phyloP scores from a whole-genome alignment of 202 grass and related monocot species.

The Setaria viridis region DNA sequence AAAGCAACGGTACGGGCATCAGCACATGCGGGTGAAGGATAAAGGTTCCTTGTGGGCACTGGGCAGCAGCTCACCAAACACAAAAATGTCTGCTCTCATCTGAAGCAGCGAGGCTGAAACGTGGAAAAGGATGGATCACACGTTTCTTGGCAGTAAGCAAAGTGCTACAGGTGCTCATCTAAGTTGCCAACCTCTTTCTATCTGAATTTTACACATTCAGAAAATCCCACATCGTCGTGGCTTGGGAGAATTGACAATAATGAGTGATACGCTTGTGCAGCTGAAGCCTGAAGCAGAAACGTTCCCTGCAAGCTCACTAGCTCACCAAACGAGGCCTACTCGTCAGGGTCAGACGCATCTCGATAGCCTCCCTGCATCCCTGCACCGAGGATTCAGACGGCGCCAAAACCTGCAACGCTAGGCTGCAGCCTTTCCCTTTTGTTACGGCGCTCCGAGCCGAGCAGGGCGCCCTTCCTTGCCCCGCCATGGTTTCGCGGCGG shows the following conservation, averaged over 20 bases:
- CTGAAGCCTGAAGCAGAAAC: neutral
- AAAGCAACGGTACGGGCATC: neutral
- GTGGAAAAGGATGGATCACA: slow-evolving; percentile 33
- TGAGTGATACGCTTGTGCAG: too few species aligned
- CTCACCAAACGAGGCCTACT: too few species aligned
- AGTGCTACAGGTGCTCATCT: neutral
- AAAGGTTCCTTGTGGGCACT: neutral
- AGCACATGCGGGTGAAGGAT: neutral
- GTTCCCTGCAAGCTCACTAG: neutral
- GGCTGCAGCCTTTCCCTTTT: neutral
- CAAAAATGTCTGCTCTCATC: neutral
- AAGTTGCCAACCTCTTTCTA: neutral
- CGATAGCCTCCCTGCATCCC: neutral
- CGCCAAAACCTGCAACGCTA: neutral
- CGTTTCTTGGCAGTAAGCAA: neutral
- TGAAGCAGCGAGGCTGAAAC: neutral
- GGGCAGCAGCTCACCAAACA: neutral
- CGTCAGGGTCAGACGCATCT: neutral
- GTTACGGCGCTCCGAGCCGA: too few species aligned
- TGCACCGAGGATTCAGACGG: too few species aligned
- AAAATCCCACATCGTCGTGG: neutral
- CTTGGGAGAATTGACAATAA: too few species aligned
- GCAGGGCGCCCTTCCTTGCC: too few species aligned
- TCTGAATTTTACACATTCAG: neutral
- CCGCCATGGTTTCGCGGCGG: too few species aligned